Evolutionary conservation across 179 eudicot species (phyloP).

Genomic region (Nepenthes alata): DNA sequence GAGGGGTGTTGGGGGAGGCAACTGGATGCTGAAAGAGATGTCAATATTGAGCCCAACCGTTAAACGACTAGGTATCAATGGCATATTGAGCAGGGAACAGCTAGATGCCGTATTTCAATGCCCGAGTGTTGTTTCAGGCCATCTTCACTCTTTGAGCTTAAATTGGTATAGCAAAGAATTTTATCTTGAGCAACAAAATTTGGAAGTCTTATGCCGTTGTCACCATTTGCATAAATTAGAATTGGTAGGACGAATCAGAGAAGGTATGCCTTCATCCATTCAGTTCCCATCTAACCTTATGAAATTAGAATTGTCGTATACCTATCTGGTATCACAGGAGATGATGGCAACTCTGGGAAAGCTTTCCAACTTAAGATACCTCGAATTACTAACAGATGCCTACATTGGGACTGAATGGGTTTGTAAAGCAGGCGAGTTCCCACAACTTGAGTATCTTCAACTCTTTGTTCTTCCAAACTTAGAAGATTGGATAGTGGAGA

Average conservation of each 20-base stretch:
- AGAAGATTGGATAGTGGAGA: conserved; percentile 10
- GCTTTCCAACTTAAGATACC: conserved; percentile 1
- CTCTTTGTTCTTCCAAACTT: conserved; percentile 1
- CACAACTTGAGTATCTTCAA: conserved; percentile 1
- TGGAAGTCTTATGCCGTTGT: background rate
- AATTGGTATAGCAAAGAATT: conserved; percentile 6
- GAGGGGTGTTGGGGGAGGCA: conserved; percentile 9
- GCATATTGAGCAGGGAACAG: conserved; percentile 16
- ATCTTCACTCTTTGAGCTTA: conserved; percentile 9
- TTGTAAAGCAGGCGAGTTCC: conserved; percentile 7
- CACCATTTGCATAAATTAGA: background rate
- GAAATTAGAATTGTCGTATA: conserved; percentile 3
- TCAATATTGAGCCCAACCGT: conserved; percentile 6
- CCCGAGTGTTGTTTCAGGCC: conserved; percentile 5
- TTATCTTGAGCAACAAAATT: background rate
- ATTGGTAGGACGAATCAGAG: background rate
- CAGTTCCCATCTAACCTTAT: background rate
- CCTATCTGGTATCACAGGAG: background rate
- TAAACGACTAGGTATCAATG: conserved; percentile 12
- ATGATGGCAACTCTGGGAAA: conserved; percentile 10
- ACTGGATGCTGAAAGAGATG: conserved; percentile 14
- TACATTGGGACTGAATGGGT: background rate
- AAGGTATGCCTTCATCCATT: conserved; percentile 1
- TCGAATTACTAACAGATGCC: background rate
- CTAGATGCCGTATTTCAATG: conserved; percentile 9